These are phyloP conservation scores for Venustampulla echinocandica DNA, from an alignment of 495 filamentous ascomycete species.

Conservation along the genomic window DNA sequence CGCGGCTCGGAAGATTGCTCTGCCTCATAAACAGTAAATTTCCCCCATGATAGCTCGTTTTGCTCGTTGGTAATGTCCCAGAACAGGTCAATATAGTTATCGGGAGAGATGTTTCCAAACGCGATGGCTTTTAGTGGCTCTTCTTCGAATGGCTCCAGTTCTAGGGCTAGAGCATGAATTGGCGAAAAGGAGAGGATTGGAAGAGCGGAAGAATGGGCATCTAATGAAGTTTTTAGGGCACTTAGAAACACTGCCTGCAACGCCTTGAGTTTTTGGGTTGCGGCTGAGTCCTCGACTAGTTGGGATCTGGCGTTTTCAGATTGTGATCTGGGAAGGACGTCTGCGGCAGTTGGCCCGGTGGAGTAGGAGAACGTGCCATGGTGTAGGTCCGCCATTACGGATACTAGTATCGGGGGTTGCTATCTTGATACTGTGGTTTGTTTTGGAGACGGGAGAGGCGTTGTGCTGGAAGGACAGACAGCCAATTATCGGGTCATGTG, in stretches of 20 bases:
- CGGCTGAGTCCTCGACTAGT: too few species aligned
- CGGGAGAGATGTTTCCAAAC: constrained; percentile 1
- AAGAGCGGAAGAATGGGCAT: not conserved
- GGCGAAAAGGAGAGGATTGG: not conserved
- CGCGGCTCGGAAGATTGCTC: not conserved
- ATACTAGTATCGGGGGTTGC: not conserved
- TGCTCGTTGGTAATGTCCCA: constrained; percentile 5
- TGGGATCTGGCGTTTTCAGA: not conserved
- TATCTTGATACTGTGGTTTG: not conserved
- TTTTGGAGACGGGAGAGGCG: not conserved
- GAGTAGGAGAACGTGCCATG: constrained; percentile 2
- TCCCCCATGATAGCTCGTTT: not conserved
- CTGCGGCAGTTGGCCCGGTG: not conserved
- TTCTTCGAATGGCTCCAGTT: constrained; percentile 1
- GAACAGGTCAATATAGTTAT: constrained; percentile 4
- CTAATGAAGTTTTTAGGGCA: not conserved
- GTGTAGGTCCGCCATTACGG: not conserved
- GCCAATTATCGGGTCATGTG: too few species aligned
- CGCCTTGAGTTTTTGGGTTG: not conserved
- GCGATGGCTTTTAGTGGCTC: constrained; percentile 2
- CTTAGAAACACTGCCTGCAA: not conserved
- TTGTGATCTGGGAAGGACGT: not conserved
- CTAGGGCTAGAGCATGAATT: not conserved
- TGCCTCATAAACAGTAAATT: constrained; percentile 7
- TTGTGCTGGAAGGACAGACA: too few species aligned